Conservation (phyloP, 768 basidiomycete species). For the Tricholoma sp. region DNA sequence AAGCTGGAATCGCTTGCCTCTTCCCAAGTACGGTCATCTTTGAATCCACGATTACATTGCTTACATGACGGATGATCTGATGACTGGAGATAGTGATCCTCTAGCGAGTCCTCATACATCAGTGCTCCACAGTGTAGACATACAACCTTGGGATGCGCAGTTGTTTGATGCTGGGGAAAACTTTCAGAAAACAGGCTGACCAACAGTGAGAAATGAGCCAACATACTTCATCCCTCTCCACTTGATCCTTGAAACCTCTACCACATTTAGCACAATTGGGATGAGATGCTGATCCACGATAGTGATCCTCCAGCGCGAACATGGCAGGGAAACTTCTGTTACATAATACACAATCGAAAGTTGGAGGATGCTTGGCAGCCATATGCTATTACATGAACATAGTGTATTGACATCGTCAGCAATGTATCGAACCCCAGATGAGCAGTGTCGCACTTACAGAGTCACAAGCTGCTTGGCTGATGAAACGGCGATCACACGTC, state of each 20-base stretch:
- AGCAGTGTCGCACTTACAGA: conserved; percentile 23
- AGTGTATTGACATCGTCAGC: not conserved
- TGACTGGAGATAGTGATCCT: conserved; percentile 34
- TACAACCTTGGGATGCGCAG: conserved; percentile 20
- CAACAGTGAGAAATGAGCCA: not conserved
- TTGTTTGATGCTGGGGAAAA: conserved; percentile 27
- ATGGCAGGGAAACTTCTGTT: conserved; percentile 27
- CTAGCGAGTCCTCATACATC: conserved; percentile 31
- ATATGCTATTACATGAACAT: conserved; percentile 26
- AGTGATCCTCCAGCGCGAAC: conserved; percentile 40
- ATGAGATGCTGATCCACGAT: conserved; percentile 37
- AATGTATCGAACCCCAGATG: conserved; percentile 1
- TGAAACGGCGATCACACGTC: conserved; percentile 31
- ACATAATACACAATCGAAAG: conserved; percentile 34
- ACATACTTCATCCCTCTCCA: conserved; percentile 30
- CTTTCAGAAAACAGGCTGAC: not conserved
- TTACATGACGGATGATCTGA: conserved; percentile 22
- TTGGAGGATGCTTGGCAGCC: conserved; percentile 38
- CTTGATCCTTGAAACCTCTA: conserved; percentile 33
- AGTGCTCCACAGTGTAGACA: conserved; percentile 24
- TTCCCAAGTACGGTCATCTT: conserved; percentile 20
- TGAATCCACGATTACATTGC: conserved; percentile 10
- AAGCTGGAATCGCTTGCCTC: conserved; percentile 22
- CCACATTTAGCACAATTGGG: conserved; percentile 43
- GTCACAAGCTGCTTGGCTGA: conserved; percentile 28